Evolutionary conservation across 208 protist genomes (phyloP), one percentile per base, ranked within the genome.

Genomic region (Crithidia bombi): DNA sequence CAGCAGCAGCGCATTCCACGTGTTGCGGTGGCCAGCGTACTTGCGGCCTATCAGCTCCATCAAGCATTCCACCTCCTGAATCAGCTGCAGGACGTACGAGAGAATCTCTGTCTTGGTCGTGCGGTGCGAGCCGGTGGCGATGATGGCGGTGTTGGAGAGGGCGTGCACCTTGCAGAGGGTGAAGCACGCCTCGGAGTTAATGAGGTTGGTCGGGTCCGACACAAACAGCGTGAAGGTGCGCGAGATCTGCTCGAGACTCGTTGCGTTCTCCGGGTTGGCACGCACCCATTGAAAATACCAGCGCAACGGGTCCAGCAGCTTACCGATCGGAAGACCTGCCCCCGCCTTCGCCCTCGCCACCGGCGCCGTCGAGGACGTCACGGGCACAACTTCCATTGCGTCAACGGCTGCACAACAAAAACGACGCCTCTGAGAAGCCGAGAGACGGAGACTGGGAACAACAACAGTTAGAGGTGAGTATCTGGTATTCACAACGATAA

Each of bases 231-330:
- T 75, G 21, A 89, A 65, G 57, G 85, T 86, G 41, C 83, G 82
- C 17, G 80, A 81, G 17, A 96, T 66, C 38, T 86, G 84, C 66
- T 94, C 87, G 15, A 96, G 73, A 49, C 73, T 81, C 1, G 44
- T 36, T 2, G 85, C 85, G 52, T 83, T 87, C n/a, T 93, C 86
- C 11, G 56, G 65, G 64, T 94, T 90, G 10, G 69, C 50, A n/a
- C 88, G 85, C 5, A 94, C 88, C 91, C 91, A 96, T 23, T 69
- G 59, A 5, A 78, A 69, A 68, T 96, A 96, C 57, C 66, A 78
- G 14, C 66, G 65, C 10, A 85, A 63, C 11, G 76, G 89, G 26
- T 75, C 65, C 11, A 68, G 46, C 52, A 80, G 44, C 61, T 82
- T 78, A 9, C 52, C 28, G 17, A 77, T n/a, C 0, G 73, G 59